Conservation (phyloP, 1,139 yeast genomes). For the Protomyces gravidus region DNA sequence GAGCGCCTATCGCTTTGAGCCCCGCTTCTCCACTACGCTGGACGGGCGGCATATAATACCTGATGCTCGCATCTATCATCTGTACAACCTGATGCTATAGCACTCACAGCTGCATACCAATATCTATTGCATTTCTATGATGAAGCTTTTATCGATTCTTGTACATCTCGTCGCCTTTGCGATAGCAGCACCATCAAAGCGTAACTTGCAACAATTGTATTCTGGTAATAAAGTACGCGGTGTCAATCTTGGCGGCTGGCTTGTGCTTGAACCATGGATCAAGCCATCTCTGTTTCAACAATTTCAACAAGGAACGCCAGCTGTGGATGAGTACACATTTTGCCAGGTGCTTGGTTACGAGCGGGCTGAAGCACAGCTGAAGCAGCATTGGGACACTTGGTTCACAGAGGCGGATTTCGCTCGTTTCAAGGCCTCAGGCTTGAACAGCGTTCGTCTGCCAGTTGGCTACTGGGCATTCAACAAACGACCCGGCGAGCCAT, state of each 20-base stretch:
- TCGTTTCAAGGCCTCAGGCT: conserved; percentile 57
- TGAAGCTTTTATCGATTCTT: no score
- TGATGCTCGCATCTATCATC: no score
- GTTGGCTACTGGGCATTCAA: conserved; percentile 95
- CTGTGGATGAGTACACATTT: conserved; percentile 81
- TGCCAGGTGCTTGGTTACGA: conserved; percentile 60
- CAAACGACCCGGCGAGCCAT: conserved; percentile 64
- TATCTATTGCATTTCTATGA: no score
- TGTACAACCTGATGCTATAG: no score
- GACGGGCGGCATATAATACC: no score
- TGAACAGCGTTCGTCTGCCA: conserved; percentile 85
- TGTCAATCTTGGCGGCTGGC: conserved; percentile 89
- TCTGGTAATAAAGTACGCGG: conserved; percentile 47
- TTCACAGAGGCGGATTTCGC: conserved; percentile 68
- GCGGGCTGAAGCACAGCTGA: conserved; percentile 53
- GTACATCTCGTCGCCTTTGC: neutral
- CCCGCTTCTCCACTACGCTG: no score
- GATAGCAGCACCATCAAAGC: neutral
- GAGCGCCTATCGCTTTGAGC: no score
- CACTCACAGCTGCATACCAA: no score
- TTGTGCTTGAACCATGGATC: conserved; percentile 48
- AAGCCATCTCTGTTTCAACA: conserved; percentile 46
- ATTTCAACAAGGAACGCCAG: conserved; percentile 31
- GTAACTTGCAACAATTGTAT: conserved; percentile 8
- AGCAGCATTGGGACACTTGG: conserved; percentile 76